These are phyloP conservation scores for Platanthera guangdongensis DNA, from an alignment of 106 monocot genomes.

Conservation along the genomic window DNA sequence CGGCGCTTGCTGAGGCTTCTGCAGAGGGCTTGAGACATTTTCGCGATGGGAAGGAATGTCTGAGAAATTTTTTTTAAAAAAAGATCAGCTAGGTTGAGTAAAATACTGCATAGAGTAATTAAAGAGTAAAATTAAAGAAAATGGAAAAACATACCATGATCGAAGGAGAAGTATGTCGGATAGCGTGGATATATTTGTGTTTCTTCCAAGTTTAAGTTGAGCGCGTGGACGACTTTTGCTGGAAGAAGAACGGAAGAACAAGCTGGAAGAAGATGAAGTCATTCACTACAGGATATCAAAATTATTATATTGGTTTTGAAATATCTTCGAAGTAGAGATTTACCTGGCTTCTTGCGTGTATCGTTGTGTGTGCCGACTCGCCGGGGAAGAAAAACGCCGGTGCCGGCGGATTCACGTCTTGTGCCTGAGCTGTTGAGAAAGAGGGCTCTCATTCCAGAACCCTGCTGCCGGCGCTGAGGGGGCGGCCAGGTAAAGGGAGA, in stretches of 20 bases:
- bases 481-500: conserved; percentile 19
- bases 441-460: conserved; percentile 44
- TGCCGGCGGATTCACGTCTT: conserved; percentile 44
- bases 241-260: conserved; percentile 67
- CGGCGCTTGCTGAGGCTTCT: neutral
- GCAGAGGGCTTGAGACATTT: neutral
- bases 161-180: conserved; percentile 18
- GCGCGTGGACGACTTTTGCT: conserved; percentile 54
- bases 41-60: neutral
- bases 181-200: conserved; percentile 13
- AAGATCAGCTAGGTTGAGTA: neutral
- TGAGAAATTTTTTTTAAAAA: neutral
- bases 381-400: conserved; percentile 72
- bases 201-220: conserved; percentile 45
- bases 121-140: neutral
- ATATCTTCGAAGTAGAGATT: no score
- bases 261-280: conserved; percentile 8
- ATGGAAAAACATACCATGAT: conserved; percentile 25
- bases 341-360: conserved; percentile 42
- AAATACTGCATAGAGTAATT: neutral
- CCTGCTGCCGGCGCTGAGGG: conserved; percentile 3
- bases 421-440: conserved; percentile 27
- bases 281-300: neutral
- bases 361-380: conserved; percentile 22
- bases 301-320: neutral